phyloP scores from a whole-genome alignment of 352 stramenopile species.

The Phytophthora palmivora region DNA sequence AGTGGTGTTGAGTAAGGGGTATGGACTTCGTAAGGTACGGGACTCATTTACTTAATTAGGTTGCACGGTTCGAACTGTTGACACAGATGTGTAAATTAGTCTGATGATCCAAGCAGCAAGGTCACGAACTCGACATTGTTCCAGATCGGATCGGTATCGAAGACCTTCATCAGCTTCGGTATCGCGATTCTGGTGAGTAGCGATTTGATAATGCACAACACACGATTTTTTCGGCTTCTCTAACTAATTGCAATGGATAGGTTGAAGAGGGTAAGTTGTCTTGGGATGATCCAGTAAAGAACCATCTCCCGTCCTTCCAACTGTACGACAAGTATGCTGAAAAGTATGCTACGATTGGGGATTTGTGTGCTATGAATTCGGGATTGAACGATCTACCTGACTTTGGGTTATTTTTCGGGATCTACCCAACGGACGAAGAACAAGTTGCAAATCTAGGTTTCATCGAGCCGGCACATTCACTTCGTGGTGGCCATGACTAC shows the following conservation, averaged over 20 bases:
- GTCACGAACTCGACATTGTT: slow-evolving; percentile 63
- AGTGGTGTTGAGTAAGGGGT: slow-evolving; percentile 50
- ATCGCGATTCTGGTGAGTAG: slow-evolving; percentile 45
- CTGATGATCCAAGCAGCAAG: slow-evolving; percentile 35
- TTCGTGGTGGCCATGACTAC: slow-evolving; percentile 65
- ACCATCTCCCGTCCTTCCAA: slow-evolving; percentile 54
- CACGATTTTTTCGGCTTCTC: not conserved
- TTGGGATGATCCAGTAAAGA: slow-evolving; percentile 65
- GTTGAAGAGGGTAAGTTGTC: slow-evolving; percentile 60
- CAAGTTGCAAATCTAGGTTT: slow-evolving; percentile 45
- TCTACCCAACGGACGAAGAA: slow-evolving; percentile 47
- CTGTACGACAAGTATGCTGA: slow-evolving; percentile 72
- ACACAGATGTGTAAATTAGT: slow-evolving; percentile 16
- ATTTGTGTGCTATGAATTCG: slow-evolving; percentile 72
- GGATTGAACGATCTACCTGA: slow-evolving; percentile 41
- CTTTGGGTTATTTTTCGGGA: slow-evolving; percentile 37
- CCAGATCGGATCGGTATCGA: slow-evolving; percentile 73
- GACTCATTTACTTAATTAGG: not conserved
- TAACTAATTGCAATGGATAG: slow-evolving; percentile 10
- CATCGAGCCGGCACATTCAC: slow-evolving; percentile 47
- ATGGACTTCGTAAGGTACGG: slow-evolving; percentile 42
- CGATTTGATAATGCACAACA: not conserved
- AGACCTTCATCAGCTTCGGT: slow-evolving; percentile 65
- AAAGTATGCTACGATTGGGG: slow-evolving; percentile 53
- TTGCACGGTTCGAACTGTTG: not conserved